Percentiles rank a stretch among this genome's conserved stretches.
Conservation (phyloP, 2,329 filamentous ascomycete genomes). For the Paraconiothyrium brasiliense region DNA sequence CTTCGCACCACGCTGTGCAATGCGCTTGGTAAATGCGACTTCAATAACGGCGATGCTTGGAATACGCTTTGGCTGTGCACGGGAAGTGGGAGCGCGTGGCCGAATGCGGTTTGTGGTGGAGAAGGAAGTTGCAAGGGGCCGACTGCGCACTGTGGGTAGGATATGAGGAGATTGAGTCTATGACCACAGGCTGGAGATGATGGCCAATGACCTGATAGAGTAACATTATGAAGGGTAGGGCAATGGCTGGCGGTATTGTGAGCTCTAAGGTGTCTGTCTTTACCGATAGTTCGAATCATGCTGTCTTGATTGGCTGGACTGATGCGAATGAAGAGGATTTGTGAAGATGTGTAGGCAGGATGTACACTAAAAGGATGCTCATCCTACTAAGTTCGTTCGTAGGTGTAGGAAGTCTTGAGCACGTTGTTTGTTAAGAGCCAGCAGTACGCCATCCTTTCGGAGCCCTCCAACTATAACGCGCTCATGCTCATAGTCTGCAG, state of each 20-base stretch:
- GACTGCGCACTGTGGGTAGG: background rate
- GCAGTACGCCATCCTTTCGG: too few species aligned
- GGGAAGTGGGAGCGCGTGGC: background rate
- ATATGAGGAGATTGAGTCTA: background rate
- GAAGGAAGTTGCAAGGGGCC: background rate
- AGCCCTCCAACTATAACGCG: too few species aligned
- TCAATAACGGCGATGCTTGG: conserved; percentile 8
- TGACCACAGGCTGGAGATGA: background rate
- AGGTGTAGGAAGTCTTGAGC: too few species aligned
- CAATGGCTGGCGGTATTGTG: background rate
- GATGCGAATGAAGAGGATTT: background rate
- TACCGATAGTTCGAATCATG: background rate
- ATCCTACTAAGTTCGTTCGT: too few species aligned
- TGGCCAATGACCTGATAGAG: background rate
- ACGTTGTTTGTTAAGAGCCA: too few species aligned
- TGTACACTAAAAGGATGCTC: too few species aligned
- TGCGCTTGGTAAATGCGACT: conserved; percentile 7
- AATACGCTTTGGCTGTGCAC: conserved; percentile 8
- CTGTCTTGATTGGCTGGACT: background rate
- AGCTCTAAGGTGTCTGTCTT: background rate
- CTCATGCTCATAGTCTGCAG: too few species aligned
- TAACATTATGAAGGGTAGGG: background rate
- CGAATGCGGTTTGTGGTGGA: conserved; percentile 4
- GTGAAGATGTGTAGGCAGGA: too few species aligned
- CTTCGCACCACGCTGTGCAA: conserved; percentile 1